Conservation (phyloP, 805 yeast genomes). For the Candida cerambycidarum region DNA sequence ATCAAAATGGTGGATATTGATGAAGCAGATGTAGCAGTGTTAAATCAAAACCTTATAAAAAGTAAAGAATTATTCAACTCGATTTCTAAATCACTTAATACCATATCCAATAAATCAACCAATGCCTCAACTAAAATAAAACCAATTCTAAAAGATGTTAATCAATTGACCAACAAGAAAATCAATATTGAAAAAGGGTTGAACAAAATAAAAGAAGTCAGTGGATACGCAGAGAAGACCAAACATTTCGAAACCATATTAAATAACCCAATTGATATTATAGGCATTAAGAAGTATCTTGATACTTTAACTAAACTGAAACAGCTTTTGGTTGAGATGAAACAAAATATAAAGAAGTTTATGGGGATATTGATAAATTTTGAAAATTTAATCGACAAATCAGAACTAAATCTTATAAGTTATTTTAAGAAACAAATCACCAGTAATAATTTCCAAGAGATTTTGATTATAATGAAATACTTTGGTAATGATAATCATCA, state of each 20-base stretch:
- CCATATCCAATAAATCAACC: slow-evolving; percentile 52
- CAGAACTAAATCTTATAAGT: slow-evolving; percentile 53
- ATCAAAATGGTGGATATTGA: slow-evolving; percentile 53
- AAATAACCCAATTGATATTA: slow-evolving; percentile 32
- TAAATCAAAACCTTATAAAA: slow-evolving; percentile 68
- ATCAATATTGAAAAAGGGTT: slow-evolving; percentile 57
- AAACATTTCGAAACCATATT: slow-evolving; percentile 40
- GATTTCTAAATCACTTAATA: slow-evolving; percentile 55
- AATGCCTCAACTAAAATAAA: slow-evolving; percentile 62
- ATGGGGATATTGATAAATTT: slow-evolving; percentile 67
- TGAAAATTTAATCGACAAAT: slow-evolving; percentile 52
- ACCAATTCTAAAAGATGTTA: slow-evolving; percentile 69
- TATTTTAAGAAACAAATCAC: slow-evolving; percentile 44
- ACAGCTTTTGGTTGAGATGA: slow-evolving; percentile 46
- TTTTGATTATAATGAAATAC: slow-evolving; percentile 45
- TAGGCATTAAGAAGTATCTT: slow-evolving; percentile 39
- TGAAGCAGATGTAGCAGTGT: slow-evolving; percentile 80
- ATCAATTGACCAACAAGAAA: slow-evolving; percentile 53
- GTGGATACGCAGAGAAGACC: slow-evolving; percentile 48
- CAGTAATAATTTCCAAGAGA: slow-evolving; percentile 39
- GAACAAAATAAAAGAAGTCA: slow-evolving; percentile 50
- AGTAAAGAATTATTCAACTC: slow-evolving; percentile 55
- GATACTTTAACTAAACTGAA: slow-evolving; percentile 39
- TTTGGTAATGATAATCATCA: slow-evolving; percentile 29
- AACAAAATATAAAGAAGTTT: slow-evolving; percentile 49